Base-by-base conservation (phyloP, 2,329 filamentous ascomycete species). In the Ceratocystis harringtonii region DNA sequence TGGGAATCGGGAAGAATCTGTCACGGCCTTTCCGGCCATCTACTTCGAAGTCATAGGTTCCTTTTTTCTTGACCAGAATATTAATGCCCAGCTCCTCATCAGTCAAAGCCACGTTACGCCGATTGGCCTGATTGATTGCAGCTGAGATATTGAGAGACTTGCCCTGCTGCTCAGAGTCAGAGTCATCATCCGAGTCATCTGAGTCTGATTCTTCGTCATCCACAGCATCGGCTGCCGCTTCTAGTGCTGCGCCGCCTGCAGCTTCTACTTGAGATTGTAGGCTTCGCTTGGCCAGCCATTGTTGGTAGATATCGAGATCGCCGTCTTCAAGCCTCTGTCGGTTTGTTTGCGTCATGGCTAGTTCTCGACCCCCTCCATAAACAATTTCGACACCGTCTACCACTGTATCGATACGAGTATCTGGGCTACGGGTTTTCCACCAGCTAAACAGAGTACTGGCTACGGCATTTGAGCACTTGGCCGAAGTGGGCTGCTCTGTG, bases 21-120 rank as follows among this genome's bases (percentile, higher is more conserved):
- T 99, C 94, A 65, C 92, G 83, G 2, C 94, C 94, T 72, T 90
- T 95, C 74, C 96, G 96, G 44, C 88, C 89, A 50, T 90, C 83
- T 1, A 96, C 88, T 72, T 96, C 90, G 70, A 89, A 99, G 74
- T 99, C 94, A 73, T 94, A 89, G n/a, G 95, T 85, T 15, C 87
- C 89, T 73, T 92, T 95, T 70, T 89, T 87, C 70, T 94, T 89
- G 50, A 97, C 81, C 8, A 99, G 79, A 61, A 99, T 84, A 70
- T 95, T 96, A 69, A 97, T 85, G 19, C 94, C 94, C 2, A 97
- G 80, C 70, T 97, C 94, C 69, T 92, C 90, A 70, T 96, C 92
- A 64, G 85, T 92, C 48, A 95, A 79, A 0, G 89, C 89, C 28
- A 92, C 83, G 74, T 96, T 96, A 73, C 90, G 92, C 68, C 90